Evolutionary conservation across 2,329 filamentous ascomycete species (phyloP).

Genomic region (Paracamarosporium sp.): DNA sequence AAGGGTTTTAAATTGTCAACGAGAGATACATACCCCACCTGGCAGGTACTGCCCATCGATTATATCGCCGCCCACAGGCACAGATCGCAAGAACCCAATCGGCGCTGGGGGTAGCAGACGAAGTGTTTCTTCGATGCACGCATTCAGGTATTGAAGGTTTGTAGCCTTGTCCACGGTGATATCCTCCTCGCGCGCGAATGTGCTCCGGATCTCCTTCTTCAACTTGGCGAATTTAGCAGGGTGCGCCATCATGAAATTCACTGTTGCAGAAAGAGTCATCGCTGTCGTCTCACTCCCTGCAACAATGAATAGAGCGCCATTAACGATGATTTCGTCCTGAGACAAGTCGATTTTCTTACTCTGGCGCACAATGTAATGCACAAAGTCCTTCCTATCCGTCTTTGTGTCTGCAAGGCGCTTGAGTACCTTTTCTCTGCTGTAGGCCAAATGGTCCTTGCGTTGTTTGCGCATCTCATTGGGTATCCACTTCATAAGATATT

Average conservation of each 20-base stretch:
- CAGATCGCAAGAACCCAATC: slow-evolving; percentile 36
- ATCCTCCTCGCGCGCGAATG: slow-evolving; percentile 20
- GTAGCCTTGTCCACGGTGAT: slow-evolving; percentile 22
- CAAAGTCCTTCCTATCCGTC: slow-evolving; percentile 22
- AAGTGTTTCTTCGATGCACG: slow-evolving; percentile 51
- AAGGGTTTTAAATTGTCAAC: no score
- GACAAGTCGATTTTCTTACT: slow-evolving; percentile 14
- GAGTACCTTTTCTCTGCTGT: slow-evolving; percentile 21
- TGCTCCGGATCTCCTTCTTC: slow-evolving; percentile 18
- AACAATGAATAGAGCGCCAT: slow-evolving; percentile 19
- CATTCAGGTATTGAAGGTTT: slow-evolving; percentile 45
- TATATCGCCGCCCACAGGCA: slow-evolving; percentile 30
- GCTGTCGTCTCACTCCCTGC: slow-evolving; percentile 32
- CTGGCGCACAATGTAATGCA: slow-evolving; percentile 19
- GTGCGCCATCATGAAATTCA: slow-evolving; percentile 27
- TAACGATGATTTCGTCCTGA: slow-evolving; percentile 23
- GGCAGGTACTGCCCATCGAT: slow-evolving; percentile 39
- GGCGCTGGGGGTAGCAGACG: slow-evolving; percentile 52
- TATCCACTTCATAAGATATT: slow-evolving; percentile 19
- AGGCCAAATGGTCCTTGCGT: slow-evolving; percentile 14
- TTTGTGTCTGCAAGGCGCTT: slow-evolving; percentile 21
- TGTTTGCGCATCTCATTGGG: slow-evolving; percentile 13
- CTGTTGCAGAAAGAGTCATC: slow-evolving; percentile 20
- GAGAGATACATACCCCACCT: no score
- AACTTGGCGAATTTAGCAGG: slow-evolving; percentile 18